Percentiles rank a stretch among this genome's conserved stretches.
Conservation (phyloP, 2,329 filamentous ascomycete species). For the Dothistroma septosporum region DNA sequence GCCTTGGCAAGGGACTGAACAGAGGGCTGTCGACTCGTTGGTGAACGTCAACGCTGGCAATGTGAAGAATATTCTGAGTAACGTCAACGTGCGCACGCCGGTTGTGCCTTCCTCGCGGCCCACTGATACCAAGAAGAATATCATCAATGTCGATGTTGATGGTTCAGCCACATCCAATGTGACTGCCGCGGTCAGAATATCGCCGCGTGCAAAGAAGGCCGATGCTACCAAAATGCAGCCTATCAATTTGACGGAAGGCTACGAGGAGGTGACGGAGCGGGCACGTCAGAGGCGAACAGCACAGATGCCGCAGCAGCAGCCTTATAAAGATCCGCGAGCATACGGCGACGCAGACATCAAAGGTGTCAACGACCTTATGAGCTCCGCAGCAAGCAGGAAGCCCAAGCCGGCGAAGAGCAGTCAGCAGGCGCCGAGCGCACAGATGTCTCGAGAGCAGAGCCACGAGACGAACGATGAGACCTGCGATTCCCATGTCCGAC, state of each 20-base stretch:
- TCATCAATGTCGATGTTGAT: neutral
- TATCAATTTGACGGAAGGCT: neutral
- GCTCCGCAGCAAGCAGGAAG: neutral
- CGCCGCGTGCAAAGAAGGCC: neutral
- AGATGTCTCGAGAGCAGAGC: neutral
- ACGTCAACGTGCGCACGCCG: neutral
- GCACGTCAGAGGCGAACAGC: neutral
- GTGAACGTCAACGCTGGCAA: neutral
- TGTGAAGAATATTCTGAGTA: neutral
- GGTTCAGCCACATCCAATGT: neutral
- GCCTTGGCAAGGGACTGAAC: neutral
- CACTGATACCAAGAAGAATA: neutral
- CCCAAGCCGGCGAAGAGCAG: neutral
- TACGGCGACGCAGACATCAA: neutral
- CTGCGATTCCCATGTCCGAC: neutral
- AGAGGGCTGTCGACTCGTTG: neutral
- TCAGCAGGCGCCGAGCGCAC: neutral
- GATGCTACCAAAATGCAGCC: neutral
- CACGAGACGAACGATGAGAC: neutral
- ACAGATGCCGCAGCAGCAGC: neutral
- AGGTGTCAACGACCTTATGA: neutral
- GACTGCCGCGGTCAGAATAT: neutral
- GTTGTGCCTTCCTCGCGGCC: neutral
- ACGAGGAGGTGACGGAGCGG: neutral
- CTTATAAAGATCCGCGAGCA: neutral